A percentile compares a stretch with the other conserved stretches of the same genome.
Evolutionary conservation across 139 green algal genomes (phyloP).

Genomic region (Pedinophyceae sp.): DNA sequence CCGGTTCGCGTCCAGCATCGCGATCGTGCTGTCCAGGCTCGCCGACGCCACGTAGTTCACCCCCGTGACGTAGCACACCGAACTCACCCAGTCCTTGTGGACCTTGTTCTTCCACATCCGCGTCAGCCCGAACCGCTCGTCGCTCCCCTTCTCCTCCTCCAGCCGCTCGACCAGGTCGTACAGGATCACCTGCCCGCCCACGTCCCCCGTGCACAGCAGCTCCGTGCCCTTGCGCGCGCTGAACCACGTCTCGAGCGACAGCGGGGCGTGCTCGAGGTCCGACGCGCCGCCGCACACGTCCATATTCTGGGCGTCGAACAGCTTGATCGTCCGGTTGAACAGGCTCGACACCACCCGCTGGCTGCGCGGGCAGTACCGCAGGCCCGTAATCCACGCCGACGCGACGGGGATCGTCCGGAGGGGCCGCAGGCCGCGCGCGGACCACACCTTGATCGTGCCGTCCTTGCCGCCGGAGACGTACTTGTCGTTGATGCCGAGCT

Average conservation of each 20-base stretch:
- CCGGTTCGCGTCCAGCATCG: slow-evolving; percentile 27
- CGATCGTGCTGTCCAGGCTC: slow-evolving; percentile 32
- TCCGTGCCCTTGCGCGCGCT: slow-evolving; percentile 9
- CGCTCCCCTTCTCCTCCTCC: slow-evolving; percentile 1
- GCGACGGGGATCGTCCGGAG: slow-evolving; percentile 6
- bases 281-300: slow-evolving; percentile 13
- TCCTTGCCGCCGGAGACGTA: slow-evolving; percentile 36
- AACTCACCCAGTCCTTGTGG: slow-evolving; percentile 21
- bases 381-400: slow-evolving; percentile 25
- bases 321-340: slow-evolving; percentile 31
- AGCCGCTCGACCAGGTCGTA: slow-evolving; percentile 16
- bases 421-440: slow-evolving; percentile 17
- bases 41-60: slow-evolving; percentile 36
- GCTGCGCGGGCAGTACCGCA: slow-evolving; percentile 23
- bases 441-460: slow-evolving; percentile 37
- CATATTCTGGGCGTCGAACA: slow-evolving; percentile 28
- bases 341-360: slow-evolving; percentile 28
- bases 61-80: slow-evolving; percentile 25
- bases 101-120: slow-evolving; percentile 10
- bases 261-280: slow-evolving; percentile 35
- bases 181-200: slow-evolving; percentile 31
- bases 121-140: slow-evolving; percentile 7
- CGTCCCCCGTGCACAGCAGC: slow-evolving; percentile 36
- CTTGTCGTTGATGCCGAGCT: background rate
- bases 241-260: slow-evolving; percentile 32